Percentiles rank a stretch among this genome's conserved stretches.
These are phyloP conservation scores for Phaeosphaeriaceae sp. DNA, from an alignment of 2,329 filamentous ascomycete genomes.

Conservation along the genomic window DNA sequence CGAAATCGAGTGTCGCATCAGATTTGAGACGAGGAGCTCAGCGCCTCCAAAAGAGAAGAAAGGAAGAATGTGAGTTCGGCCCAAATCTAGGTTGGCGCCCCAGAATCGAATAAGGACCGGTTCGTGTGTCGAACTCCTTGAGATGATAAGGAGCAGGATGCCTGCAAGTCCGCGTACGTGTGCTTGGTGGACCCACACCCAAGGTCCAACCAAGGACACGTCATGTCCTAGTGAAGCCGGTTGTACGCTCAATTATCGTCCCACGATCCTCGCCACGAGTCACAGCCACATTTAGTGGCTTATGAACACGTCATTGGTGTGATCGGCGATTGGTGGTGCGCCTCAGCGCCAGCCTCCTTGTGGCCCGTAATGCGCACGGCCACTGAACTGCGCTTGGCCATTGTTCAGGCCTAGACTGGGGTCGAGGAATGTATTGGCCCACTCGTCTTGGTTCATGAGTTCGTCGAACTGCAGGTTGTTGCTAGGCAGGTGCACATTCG, in stretches of 20 bases:
- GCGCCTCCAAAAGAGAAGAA: neutral
- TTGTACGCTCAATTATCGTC: neutral
- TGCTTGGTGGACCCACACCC: neutral
- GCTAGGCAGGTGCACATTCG: conserved; percentile 29
- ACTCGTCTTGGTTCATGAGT: conserved; percentile 49
- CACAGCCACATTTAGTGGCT: conserved; percentile 3
- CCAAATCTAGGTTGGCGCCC: neutral
- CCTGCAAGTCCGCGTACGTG: conserved; percentile 1
- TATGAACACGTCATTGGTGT: conserved; percentile 1
- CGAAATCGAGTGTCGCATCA: neutral
- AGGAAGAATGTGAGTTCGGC: neutral
- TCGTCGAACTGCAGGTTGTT: conserved; percentile 46
- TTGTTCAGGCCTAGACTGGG: conserved; percentile 38
- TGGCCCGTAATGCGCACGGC: conserved; percentile 23
- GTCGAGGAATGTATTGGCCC: conserved; percentile 49
- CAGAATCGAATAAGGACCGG: neutral
- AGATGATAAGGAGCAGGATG: too few relatives aligned
- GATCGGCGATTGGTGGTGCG: neutral
- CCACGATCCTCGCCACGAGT: conserved; percentile 8
- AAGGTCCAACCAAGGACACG: neutral
- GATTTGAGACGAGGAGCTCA: neutral
- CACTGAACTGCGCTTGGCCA: conserved; percentile 26
- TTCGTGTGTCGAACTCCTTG: too few relatives aligned
- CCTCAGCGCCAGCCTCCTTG: conserved; percentile 28
- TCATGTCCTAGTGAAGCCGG: conserved; percentile 1